phyloP scores from a whole-genome alignment of 2,329 filamentous ascomycete species.

The Venturia aucupariae region DNA sequence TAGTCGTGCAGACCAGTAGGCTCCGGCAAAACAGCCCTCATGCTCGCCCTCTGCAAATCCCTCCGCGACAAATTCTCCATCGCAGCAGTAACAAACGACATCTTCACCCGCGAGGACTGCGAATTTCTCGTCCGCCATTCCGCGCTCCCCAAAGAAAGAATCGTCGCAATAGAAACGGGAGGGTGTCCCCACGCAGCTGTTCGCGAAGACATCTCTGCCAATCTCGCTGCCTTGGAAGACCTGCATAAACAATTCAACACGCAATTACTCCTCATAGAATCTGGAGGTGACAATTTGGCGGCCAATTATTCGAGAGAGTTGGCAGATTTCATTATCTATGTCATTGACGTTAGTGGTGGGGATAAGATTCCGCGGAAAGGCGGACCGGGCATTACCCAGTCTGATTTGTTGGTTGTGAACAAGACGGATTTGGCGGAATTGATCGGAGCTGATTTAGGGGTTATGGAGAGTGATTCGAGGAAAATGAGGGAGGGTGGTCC shows the following conservation, averaged over 20 bases:
- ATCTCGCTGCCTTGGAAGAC: constrained; percentile 85
- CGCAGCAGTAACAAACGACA: constrained; percentile 96
- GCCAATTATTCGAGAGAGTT: constrained; percentile 94
- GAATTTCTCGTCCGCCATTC: constrained; percentile 87
- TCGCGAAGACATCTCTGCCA: constrained; percentile 90
- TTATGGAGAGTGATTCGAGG: constrained; percentile 91
- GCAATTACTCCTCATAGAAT: constrained; percentile 88
- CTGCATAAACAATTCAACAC: constrained; percentile 71
- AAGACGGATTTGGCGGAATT: constrained; percentile 92
- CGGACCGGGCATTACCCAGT: constrained; percentile 93
- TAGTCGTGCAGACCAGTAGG: constrained; percentile 66
- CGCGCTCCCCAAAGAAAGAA: constrained; percentile 73
- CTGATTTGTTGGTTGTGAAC: constrained; percentile 86
- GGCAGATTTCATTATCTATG: constrained; percentile 96
- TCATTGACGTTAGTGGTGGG: constrained; percentile 92
- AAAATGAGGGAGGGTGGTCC: constrained; percentile 90
- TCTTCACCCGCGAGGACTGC: constrained; percentile 95
- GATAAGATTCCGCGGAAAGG: constrained; percentile 97
- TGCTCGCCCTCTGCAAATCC: constrained; percentile 83
- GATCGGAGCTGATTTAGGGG: constrained; percentile 77
- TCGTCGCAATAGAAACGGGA: constrained; percentile 93
- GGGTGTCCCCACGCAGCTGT: constrained; percentile 96
- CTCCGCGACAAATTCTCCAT: constrained; percentile 76
- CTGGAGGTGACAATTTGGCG: constrained; percentile 89
- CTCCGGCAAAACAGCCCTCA: constrained; percentile 93